These are phyloP conservation scores for Kazachstania bromeliacearum DNA, from an alignment of 805 yeast species.

Conservation along the genomic window DNA sequence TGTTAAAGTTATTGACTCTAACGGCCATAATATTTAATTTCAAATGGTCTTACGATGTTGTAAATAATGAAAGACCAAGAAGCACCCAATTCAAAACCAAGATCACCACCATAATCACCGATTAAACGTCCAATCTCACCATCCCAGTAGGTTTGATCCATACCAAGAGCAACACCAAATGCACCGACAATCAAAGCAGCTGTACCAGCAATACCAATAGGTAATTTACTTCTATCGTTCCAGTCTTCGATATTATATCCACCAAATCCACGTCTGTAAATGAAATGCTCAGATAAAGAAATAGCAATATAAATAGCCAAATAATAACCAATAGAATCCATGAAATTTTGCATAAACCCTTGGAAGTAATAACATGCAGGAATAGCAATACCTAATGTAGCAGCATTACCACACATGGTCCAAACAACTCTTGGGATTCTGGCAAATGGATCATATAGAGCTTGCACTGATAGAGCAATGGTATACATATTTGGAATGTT, in stretches of 20 bases:
- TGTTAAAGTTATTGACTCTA: too few relatives aligned
- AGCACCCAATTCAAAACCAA: slow-evolving; percentile 71
- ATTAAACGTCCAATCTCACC: slow-evolving; percentile 58
- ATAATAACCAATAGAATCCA: slow-evolving; percentile 88
- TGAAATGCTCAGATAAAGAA: slow-evolving; percentile 66
- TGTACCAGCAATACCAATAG: slow-evolving; percentile 69
- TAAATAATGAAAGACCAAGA: slow-evolving; percentile 58
- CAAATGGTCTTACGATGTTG: slow-evolving; percentile 50
- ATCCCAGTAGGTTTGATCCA: slow-evolving; percentile 74
- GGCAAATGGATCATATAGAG: slow-evolving; percentile 63
- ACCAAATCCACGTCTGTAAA: slow-evolving; percentile 53
- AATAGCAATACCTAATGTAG: slow-evolving; percentile 75
- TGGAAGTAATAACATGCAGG: slow-evolving; percentile 76
- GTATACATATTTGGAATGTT: slow-evolving; percentile 92
- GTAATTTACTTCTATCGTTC: slow-evolving; percentile 47
- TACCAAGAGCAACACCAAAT: slow-evolving; percentile 81
- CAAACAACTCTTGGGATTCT: slow-evolving; percentile 74
- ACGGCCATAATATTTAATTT: slow-evolving; percentile 47
- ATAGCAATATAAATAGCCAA: slow-evolving; percentile 75
- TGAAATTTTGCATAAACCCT: slow-evolving; percentile 67
- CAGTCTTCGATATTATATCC: slow-evolving; percentile 57
- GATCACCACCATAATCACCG: slow-evolving; percentile 67
- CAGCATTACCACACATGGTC: slow-evolving; percentile 67
- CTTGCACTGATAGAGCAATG: slow-evolving; percentile 75
- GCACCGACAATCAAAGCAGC: slow-evolving; percentile 75